phyloP scores from a whole-genome alignment of 2,329 filamentous ascomycete species.

The Neurospora sp. region DNA sequence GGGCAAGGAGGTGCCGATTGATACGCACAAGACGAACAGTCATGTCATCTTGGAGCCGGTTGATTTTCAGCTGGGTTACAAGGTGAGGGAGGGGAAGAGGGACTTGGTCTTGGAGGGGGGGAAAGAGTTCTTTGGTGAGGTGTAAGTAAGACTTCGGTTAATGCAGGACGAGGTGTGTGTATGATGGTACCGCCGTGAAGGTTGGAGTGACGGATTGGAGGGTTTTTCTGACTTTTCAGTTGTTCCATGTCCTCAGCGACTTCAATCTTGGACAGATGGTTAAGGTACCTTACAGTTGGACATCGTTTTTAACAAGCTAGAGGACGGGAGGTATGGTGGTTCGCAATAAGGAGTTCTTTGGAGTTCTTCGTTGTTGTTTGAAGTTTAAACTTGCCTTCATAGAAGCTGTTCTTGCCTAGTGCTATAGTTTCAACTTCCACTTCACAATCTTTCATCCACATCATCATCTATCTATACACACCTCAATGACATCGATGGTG shows the following conservation, averaged over 20 bases:
- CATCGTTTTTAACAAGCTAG: not conserved
- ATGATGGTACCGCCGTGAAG: not conserved
- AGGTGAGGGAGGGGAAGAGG: slow-evolving; percentile 20
- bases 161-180: not conserved
- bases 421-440: not conserved
- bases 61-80: slow-evolving; percentile 36
- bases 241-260: not conserved
- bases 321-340: too few relatives aligned
- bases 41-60: slow-evolving; percentile 43
- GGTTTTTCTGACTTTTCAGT: not conserved
- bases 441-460: not conserved
- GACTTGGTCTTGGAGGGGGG: slow-evolving; percentile 20
- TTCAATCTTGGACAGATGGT: not conserved
- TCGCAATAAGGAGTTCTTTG: not conserved
- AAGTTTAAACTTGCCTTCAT: not conserved
- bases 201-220: not conserved
- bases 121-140: slow-evolving; percentile 23
- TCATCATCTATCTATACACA: not conserved
- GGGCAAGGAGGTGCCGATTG: slow-evolving; percentile 32
- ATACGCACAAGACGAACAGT: slow-evolving; percentile 40
- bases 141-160: slow-evolving; percentile 8
- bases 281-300: not conserved
- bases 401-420: not conserved
- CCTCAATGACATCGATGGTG: too few relatives aligned
- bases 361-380: not conserved